Base-by-base conservation (phyloP, 2,329 filamentous ascomycete species). In the Trichophyton schoenleinii region DNA sequence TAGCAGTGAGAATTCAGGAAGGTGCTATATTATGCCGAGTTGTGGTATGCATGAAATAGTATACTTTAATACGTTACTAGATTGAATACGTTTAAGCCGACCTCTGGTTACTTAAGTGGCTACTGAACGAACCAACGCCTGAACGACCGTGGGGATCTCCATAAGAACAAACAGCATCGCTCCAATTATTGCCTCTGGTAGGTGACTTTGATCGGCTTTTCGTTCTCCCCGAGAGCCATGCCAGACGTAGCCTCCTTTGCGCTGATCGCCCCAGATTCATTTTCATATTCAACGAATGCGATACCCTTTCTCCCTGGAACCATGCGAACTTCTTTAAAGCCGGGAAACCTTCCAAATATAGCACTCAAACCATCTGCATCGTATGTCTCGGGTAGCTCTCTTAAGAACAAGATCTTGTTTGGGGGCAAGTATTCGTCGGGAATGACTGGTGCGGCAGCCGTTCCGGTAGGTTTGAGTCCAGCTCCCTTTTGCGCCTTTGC, bases 371-470 rank as follows among this genome's bases (percentile, higher is more conserved):
- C 83, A 65, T 95, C 91, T 69, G 89, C 84, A 72, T 88, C 88
- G 75, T 88, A 90, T 66, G 90, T 88, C 65, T 92, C 89, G 7
- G 94, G 91, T 41, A 99, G 77, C 69, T 97, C 92, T 77, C 95
- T 90, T 64, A 97, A 79, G 77, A 97, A 95, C 41, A 99, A 82
- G 67, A 91, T 95, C 79, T 96, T 96, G 83, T 97, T 97, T 41
- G 94, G 92, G 3, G 92, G 92, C 3, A 97, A 83, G 74, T 96
- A 97, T 76, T 99, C 94, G 81, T 97, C 94, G n/a, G 91, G 91
- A 18, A 97, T 86, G 61, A 91, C 87, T 9, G 87, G 81, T 2
- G 86, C 80, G 1, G 84, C 80, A 13, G 84, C 80, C 4, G 84
- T 81, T 62, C 83, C 84, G 0, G 87, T 87, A 3, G 88, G 83